phyloP scores from a whole-genome alignment of 305 asterid species.

The Plantago coronopus region DNA sequence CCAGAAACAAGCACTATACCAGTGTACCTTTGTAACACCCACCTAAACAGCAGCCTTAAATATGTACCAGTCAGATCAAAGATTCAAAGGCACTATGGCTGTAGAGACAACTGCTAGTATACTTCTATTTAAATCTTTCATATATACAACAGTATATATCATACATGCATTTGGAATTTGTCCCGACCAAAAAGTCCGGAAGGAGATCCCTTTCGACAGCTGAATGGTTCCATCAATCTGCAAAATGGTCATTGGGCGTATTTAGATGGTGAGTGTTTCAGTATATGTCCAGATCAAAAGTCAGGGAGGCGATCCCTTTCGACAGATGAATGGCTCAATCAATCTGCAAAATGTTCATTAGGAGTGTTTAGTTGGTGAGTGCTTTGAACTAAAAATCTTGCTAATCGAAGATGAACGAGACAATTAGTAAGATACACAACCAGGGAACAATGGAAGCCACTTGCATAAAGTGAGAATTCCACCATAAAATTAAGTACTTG shows the following conservation, averaged over 20 bases:
- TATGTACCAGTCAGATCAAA: no score
- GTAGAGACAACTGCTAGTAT: no score
- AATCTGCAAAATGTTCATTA: slow-evolving; percentile 21
- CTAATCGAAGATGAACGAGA: no score
- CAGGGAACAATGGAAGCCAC: no score
- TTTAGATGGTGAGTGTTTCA: no score
- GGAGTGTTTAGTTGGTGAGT: not conserved
- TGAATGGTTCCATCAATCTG: slow-evolving; percentile 22
- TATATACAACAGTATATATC: not conserved
- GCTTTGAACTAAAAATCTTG: not conserved
- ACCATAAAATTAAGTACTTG: no score
- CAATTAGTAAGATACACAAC: no score
- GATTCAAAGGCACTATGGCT: no score
- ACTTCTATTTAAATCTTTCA: not conserved
- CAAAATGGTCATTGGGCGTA: slow-evolving; percentile 1
- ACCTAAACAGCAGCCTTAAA: no score
- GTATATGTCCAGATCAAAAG: not conserved
- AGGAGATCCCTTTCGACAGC: not conserved
- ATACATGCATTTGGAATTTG: not conserved
- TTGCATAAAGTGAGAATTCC: no score
- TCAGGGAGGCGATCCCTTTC: not conserved
- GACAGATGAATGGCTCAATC: slow-evolving; percentile 6
- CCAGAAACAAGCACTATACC: no score
- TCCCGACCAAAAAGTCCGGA: not conserved
- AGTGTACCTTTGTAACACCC: no score